These are phyloP conservation scores for Tulasnella sp. DNA, from an alignment of 768 basidiomycete species.

Conservation along the genomic window DNA sequence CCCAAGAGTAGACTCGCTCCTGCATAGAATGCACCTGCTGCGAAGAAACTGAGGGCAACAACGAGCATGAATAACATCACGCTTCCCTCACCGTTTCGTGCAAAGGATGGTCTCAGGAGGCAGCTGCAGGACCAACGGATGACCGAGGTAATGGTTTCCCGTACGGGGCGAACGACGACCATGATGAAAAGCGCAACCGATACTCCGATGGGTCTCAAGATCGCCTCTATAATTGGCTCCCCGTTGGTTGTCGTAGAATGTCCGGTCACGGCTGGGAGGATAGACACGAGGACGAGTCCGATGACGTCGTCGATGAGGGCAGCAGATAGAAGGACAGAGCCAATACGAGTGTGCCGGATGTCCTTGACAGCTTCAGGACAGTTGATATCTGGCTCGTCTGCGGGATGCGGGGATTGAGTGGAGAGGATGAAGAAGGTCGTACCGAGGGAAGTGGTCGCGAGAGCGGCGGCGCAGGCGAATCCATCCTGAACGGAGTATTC, in stretches of 20 bases:
- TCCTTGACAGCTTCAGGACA: constrained; percentile 20
- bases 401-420: constrained; percentile 17
- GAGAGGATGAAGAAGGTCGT: constrained; percentile 50
- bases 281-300: constrained; percentile 46
- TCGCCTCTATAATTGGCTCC: background rate
- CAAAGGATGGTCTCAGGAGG: background rate
- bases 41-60: constrained; percentile 32
- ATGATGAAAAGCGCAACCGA: constrained; percentile 9
- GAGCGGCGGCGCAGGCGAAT: constrained; percentile 51
- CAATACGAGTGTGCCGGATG: constrained; percentile 39
- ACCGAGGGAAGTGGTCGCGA: constrained; percentile 53
- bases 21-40: constrained; percentile 39
- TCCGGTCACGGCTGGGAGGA: constrained; percentile 29
- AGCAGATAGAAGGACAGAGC: constrained; percentile 47
- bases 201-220: constrained; percentile 4
- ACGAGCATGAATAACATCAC: constrained; percentile 21
- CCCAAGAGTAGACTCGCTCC: constrained; percentile 53
- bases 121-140: background rate
- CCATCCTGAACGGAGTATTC: constrained; percentile 35
- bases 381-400: background rate
- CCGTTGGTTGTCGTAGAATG: background rate
- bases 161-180: background rate
- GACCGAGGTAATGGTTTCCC: background rate
- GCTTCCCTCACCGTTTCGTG: background rate
- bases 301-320: constrained; percentile 57